Evolutionary conservation across 108 stramenopile species (phyloP), one percentile per base, ranked within the genome.

Genomic region (Poteriospumella lacustris): DNA sequence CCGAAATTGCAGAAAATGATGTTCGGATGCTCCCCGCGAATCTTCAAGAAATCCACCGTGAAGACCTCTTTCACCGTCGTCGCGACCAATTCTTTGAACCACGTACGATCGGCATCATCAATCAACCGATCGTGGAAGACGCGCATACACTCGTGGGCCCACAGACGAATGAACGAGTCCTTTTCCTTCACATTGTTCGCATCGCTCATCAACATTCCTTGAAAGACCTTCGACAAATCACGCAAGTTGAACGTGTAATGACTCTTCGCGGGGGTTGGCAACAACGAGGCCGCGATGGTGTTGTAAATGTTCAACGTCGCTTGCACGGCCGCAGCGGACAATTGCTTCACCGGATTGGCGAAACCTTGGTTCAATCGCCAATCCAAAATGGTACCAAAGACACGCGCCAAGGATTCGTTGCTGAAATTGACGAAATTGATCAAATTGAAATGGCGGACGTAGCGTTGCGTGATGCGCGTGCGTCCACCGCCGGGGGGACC

Each of bases 241-340:
- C 89, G 83, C 43, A 89, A 68, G 85, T 89, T 89, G 73, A 89
- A 89, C 0, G 89, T 89, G 85, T 89, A 89, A 80, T 89, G 89
- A 38, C 79, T 81, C 78, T 89, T 89, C 19, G 85, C 73, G 5
- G 89, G 89, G 19, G 89, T 89, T 0, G 89, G 88, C 60, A 86
- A 58, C 34, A 89, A 68, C 62, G 84, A 83, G 29, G 81, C 68
- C 34, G 83, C 81, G 42, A 89, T 87, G 33, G 68, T 58, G 58
- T 81, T 82, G 82, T 89, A 89, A 5, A 89, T 79, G 33, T 58
- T 75, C 28, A 88, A 56, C 3, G 87, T 88, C 15, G 88, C 81
- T 24, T 75, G 44, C 33, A 89, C 89, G 42, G 82, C 68, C 29
- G 1, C 19, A 15, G 19, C 52, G 1, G 79, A 44, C 36, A 82